Evolutionary conservation across 75 land plant genomes (phyloP), one percentile per base, ranked within the genome.

Genomic region (Pinus taeda): DNA sequence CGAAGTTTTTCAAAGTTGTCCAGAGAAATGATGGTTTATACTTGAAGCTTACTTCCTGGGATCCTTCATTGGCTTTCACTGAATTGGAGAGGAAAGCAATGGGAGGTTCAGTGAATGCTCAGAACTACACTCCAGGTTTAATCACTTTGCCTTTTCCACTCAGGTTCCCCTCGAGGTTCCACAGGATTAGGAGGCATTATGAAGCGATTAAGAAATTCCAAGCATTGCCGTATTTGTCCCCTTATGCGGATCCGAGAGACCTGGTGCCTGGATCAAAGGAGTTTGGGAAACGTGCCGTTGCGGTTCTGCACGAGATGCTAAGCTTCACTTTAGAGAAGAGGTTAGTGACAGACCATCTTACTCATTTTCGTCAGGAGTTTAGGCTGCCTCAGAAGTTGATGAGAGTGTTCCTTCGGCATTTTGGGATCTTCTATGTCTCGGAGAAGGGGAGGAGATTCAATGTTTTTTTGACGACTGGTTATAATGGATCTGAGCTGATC

Each of bases 241-340:
- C 96, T 13, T 91, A 93, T 78, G 94, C 84, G 20, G 89, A 91
- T 89, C 84, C 88, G 1, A 77, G 80, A 3, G 86, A 75, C 17
- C 66, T 89, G 7, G 39, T 22, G 58, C 78, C 90, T 37, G 88
- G 90, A 12, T 79, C 92, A 0, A 45, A 66, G 29, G 90, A 88
- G 74, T 91, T 86, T 76, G 92, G 89, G 75, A 93, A 93, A 75
- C 85, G 91, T 57, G 90, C 90, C 15, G 84, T 93, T 64, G 94
- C 93, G 21, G 57, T 91, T 17, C 79, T 91, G 83, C 90, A 91
- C 62, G 96, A 93, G 81, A 60, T 93, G 57, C 84, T 93, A 62
- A 93, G 87, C 77, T 85, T 93, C 69, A 93, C 94, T 12, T 57
- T 90, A 22, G 96, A 93, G 77, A 93, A 93, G 84, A 86, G 85